Evolutionary conservation across 169 alveolate species (phyloP).

Genomic region (Perkinsus marinus): DNA sequence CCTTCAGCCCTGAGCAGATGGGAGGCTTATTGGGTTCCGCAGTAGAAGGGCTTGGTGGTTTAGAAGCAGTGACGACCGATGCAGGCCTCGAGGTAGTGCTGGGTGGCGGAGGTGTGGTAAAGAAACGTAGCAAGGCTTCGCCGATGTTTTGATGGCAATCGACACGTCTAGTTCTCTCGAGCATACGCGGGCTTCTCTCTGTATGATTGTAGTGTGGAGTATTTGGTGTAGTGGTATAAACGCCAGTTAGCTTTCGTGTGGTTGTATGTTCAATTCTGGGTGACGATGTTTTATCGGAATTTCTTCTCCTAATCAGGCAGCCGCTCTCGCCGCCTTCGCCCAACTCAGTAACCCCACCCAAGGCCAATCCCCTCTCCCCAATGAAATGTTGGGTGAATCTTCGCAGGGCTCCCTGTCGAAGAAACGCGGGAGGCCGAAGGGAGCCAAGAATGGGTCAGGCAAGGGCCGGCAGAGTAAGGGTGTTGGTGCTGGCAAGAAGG

Average conservation of each 20-base stretch:
- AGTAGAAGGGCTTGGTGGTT: background rate
- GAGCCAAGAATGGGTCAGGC: background rate
- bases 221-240: too few relatives aligned
- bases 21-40: background rate
- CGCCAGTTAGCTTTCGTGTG: too few relatives aligned
- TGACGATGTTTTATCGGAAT: background rate
- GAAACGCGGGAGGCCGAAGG: background rate
- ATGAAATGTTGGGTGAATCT: background rate
- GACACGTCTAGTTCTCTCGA: too few relatives aligned
- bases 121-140: too few relatives aligned
- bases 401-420: background rate
- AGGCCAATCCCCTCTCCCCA: background rate
- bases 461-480: background rate
- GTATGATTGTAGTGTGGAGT: too few relatives aligned
- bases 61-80: background rate
- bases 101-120: background rate
- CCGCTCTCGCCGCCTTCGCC: background rate
- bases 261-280: background rate
- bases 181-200: too few relatives aligned
- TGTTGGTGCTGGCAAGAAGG: background rate
- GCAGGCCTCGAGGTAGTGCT: background rate
- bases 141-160: too few relatives aligned
- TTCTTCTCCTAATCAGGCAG: background rate
- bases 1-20: background rate
- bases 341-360: background rate